Evolutionary conservation across 805 yeast species (phyloP).

Genomic region (Phaffomyces opuntiae): DNA sequence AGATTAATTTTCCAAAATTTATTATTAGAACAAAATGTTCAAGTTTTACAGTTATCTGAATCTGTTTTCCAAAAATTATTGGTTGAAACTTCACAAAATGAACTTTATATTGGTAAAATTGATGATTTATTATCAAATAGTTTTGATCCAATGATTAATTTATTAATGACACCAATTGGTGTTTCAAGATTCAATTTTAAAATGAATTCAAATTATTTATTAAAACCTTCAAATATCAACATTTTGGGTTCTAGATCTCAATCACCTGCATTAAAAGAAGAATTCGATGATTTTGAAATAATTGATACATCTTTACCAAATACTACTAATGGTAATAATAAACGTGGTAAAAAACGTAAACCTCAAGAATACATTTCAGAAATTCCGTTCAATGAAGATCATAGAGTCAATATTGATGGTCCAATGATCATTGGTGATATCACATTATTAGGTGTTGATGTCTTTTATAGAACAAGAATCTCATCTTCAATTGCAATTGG

Average conservation of each 20-base stretch:
- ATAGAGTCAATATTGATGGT: constrained; percentile 79
- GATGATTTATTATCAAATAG: constrained; percentile 43
- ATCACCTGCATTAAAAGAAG: not conserved
- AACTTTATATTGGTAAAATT: constrained; percentile 21
- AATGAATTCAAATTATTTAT: constrained; percentile 68
- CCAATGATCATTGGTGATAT: constrained; percentile 92
- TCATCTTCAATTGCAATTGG: constrained; percentile 77
- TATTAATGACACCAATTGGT: constrained; percentile 92
- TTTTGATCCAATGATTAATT: constrained; percentile 49
- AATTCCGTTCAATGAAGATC: constrained; percentile 44
- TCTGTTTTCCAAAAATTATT: constrained; percentile 54
- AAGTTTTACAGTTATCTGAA: constrained; percentile 57
- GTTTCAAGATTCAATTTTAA: constrained; percentile 80
- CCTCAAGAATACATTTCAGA: constrained; percentile 18
- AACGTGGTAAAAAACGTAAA: constrained; percentile 46
- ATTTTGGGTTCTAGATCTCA: constrained; percentile 1
- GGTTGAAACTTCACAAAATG: constrained; percentile 31
- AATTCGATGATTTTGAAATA: constrained; percentile 14
- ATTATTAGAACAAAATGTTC: constrained; percentile 79
- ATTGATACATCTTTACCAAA: not conserved
- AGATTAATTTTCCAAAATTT: constrained; percentile 82
- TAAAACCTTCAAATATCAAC: constrained; percentile 67
- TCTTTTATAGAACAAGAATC: constrained; percentile 66
- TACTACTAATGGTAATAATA: constrained; percentile 6
- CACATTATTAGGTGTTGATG: constrained; percentile 70